Base-by-base conservation (phyloP, 140 eudicot species). In the Stevia rebaudiana region DNA sequence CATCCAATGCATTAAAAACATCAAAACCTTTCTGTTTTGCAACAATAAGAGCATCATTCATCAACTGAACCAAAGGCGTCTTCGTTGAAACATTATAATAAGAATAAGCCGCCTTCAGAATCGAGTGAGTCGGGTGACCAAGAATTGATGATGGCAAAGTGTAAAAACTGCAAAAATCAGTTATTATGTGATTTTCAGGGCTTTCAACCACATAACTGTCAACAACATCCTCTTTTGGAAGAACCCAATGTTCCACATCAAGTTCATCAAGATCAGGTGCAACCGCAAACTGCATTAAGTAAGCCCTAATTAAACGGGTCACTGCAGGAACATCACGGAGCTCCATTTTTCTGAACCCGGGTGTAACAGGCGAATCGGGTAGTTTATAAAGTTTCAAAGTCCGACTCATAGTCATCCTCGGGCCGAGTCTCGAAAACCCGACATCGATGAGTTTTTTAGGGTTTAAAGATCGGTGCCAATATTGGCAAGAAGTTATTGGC, bases 181-280 rank as follows among this genome's bases (percentile, higher is more conserved):
- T 80, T 52, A 80, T 64, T 43, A 74, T 79, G 17, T 80, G 90
- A 35, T 79, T 77, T 52, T 75, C 79, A 0, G 84, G 90, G 69
- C 86, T 80, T 68, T 83, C 90, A 63, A 83, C 86, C 36, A 83
- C 71, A 48, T 16, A 80, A 24, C 90, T 73, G 70, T 83, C 86
- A 9, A 80, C 79, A 25, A 83, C 90, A 16, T 63, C 73, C 49
- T 70, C 86, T 61, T 71, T 83, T 21, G 86, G 90, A 61, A 83
- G 79, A 62, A 83, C 72, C 90, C 90, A 83, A 47, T 83, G 86
- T 77, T 83, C 90, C 21, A 83, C 86, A 25, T 83, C 90, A 59
- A 70, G 47, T 71, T 83, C 86, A 74, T 83, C 83, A 44, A 83
- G 67, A 30, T 76, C 86, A 15, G 90, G 86, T 69, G 90, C 90